These are phyloP conservation scores for Neurospora cerealis DNA, from an alignment of 495 filamentous ascomycete genomes.

Conservation along the genomic window DNA sequence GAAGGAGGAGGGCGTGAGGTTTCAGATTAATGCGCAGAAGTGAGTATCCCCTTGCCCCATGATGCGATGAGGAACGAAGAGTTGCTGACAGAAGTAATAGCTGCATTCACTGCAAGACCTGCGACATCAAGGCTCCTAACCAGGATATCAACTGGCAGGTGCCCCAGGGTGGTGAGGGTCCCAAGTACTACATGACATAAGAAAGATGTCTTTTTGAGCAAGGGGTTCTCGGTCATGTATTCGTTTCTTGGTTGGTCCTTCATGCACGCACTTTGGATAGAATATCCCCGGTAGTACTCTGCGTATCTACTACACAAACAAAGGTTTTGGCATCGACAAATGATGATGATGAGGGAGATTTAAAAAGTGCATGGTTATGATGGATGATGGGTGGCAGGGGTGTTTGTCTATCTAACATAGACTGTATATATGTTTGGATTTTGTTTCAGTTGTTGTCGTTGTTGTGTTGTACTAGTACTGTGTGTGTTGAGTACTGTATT, in stretches of 20 bases:
- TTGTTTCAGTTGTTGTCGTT: not conserved
- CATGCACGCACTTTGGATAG: not conserved
- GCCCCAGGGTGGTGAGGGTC: constrained; percentile 91
- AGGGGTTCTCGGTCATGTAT: not conserved
- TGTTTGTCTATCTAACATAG: not conserved
- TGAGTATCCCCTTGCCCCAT: constrained; percentile 38
- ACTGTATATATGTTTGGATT: not conserved
- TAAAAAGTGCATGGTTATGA: not conserved
- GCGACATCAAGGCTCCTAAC: constrained; percentile 92
- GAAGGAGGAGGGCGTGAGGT: constrained; percentile 75
- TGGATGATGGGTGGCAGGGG: not conserved
- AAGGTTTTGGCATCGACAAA: not conserved
- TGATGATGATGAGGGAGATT: not conserved
- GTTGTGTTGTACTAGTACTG: not conserved
- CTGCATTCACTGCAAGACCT: constrained; percentile 99
- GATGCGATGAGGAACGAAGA: not conserved
- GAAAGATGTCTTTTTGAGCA: not conserved
- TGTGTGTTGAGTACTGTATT: not conserved
- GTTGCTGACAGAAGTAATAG: no score
- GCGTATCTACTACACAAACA: not conserved
- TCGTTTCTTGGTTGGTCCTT: not conserved
- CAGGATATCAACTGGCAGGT: constrained; percentile 98
- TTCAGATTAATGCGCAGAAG: constrained; percentile 98
- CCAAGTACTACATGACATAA: constrained; percentile 91
- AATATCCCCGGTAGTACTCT: not conserved